Percentiles rank a stretch among this genome's conserved stretches.
Evolutionary conservation across 129 eudicot species (phyloP).

Genomic region (Ambrosia trifida): DNA sequence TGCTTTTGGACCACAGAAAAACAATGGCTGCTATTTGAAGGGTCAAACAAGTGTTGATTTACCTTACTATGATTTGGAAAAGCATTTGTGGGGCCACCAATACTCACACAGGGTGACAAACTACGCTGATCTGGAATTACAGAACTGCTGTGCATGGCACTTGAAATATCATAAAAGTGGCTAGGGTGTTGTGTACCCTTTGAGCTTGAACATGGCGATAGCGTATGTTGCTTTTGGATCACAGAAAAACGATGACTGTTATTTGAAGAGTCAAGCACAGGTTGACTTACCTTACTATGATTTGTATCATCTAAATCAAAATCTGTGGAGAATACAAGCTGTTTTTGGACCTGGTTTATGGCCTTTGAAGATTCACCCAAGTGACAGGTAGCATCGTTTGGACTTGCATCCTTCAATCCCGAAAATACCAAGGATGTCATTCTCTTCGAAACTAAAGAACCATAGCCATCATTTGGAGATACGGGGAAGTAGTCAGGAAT

Average conservation of each 20-base stretch:
- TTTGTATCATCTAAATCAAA: slow-evolving; percentile 8
- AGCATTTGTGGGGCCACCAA: neutral
- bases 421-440: neutral
- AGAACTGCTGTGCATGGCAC: slow-evolving; percentile 6
- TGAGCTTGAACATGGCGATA: slow-evolving; percentile 11
- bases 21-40: too few species aligned
- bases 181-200: slow-evolving; percentile 6
- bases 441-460: neutral
- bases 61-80: neutral
- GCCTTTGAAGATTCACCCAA: too few species aligned
- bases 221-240: slow-evolving; percentile 17
- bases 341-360: slow-evolving; percentile 24
- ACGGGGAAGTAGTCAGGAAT: slow-evolving; percentile 21
- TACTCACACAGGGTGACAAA: slow-evolving; percentile 14
- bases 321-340: slow-evolving; percentile 15
- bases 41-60: too few species aligned
- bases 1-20: too few species aligned
- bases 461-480: slow-evolving; percentile 16
- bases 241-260: slow-evolving; percentile 11
- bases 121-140: slow-evolving; percentile 12
- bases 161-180: neutral
- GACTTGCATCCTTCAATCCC: neutral
- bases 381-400: too few species aligned
- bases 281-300: slow-evolving; percentile 14
- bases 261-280: slow-evolving; percentile 19